Conservation (phyloP, 805 yeast genomes). For the Monosporozyma aerobia region DNA sequence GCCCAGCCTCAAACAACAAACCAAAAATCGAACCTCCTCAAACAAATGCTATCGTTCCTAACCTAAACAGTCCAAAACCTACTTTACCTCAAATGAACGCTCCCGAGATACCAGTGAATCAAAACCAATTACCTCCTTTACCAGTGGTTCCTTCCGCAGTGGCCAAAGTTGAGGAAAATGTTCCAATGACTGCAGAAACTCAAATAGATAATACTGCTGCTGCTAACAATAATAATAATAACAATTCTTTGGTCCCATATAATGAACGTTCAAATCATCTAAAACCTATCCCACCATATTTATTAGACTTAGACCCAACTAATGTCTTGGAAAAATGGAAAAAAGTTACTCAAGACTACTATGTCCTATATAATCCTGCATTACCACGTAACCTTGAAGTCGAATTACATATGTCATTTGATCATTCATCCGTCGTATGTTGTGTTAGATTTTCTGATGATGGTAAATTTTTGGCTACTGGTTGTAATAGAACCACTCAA, state of each 20-base stretch:
- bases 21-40: background rate
- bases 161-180: slow-evolving; percentile 2
- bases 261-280: slow-evolving; percentile 34
- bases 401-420: slow-evolving; percentile 79
- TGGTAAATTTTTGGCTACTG: slow-evolving; percentile 90
- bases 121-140: slow-evolving; percentile 14
- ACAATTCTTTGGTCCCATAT: slow-evolving; percentile 28
- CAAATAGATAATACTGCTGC: slow-evolving; percentile 7
- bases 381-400: slow-evolving; percentile 70
- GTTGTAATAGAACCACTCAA: slow-evolving; percentile 92
- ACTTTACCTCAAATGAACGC: slow-evolving; percentile 13
- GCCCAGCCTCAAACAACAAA: background rate
- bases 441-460: slow-evolving; percentile 89
- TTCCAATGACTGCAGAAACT: background rate
- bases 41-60: background rate
- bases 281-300: slow-evolving; percentile 74
- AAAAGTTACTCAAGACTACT: slow-evolving; percentile 77
- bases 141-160: slow-evolving; percentile 4
- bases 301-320: slow-evolving; percentile 70
- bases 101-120: slow-evolving; percentile 11
- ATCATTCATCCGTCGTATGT: slow-evolving; percentile 91
- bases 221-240: slow-evolving; percentile 16
- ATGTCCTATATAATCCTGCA: slow-evolving; percentile 83
- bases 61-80: background rate
- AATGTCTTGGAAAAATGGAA: slow-evolving; percentile 67